Conservation (phyloP, 2,329 filamentous ascomycete genomes). For the Hypomyces rosellus region DNA sequence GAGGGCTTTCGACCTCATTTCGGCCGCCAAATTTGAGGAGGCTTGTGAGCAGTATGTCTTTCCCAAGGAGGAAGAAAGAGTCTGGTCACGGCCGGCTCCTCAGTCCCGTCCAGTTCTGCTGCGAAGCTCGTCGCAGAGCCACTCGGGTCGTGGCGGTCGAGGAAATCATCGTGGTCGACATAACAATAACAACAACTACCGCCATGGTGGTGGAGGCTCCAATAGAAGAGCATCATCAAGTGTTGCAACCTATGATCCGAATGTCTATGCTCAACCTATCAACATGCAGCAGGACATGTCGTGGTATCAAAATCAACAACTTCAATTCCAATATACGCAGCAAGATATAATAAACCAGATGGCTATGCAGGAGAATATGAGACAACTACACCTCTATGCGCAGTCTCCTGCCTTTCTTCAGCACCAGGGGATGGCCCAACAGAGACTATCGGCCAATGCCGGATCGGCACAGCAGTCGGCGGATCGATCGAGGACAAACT, state of each 20-base stretch:
- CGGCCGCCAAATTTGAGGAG: conserved; percentile 70
- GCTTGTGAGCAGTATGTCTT: conserved; percentile 86
- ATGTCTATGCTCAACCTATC: conserved; percentile 39
- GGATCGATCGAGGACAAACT: conserved; percentile 54
- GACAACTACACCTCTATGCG: conserved; percentile 31
- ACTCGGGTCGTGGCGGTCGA: conserved; percentile 42
- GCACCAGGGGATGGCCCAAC: conserved; percentile 31
- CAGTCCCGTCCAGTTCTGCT: conserved; percentile 51
- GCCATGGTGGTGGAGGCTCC: conserved; percentile 30
- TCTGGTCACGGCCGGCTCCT: conserved; percentile 51
- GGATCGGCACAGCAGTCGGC: conserved; percentile 27
- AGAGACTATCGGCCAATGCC: conserved; percentile 22
- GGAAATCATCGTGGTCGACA: conserved; percentile 44
- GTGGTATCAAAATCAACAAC: conserved; percentile 41
- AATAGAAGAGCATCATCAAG: conserved; percentile 49
- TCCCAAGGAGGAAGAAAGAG: conserved; percentile 70
- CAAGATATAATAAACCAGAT: conserved; percentile 37
- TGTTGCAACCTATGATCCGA: conserved; percentile 44
- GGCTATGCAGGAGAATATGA: conserved; percentile 32
- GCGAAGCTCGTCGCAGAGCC: conserved; percentile 56
- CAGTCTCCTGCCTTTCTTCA: conserved; percentile 29
- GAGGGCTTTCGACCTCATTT: conserved; percentile 77
- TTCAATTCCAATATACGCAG: conserved; percentile 36
- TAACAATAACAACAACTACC: conserved; percentile 34
- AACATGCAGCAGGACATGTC: conserved; percentile 41